Evolutionary conservation across 1,139 yeast genomes (phyloP), one percentile per base, ranked within the genome.

Genomic region (Sugiyamaella sp.): DNA sequence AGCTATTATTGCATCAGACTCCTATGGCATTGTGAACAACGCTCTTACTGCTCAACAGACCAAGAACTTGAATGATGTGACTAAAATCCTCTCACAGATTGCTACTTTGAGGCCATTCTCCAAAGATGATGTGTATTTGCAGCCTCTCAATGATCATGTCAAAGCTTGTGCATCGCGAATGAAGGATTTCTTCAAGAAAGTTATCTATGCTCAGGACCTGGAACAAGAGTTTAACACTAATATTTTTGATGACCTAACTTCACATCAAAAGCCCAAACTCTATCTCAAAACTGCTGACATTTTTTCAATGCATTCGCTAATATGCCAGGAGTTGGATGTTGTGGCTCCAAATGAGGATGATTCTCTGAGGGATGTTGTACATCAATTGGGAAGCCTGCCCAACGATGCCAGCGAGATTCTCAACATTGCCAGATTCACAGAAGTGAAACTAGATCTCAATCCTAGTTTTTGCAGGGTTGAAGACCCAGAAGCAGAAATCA

Each of bases 71-170:
- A 71, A 73, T 14, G 81, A 82, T 50, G 74, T 89, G 49, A 73
- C 82, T 40, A 77, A 84, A 56, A 82, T 86, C 20, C 64, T 89
- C 57, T 72, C 80, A 32, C 96, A 89, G 68, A 70, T 87, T 32
- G 84, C 86, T 33, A 70, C 82, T 1, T 80, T 89, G 80, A 78
- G 79, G 57, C 81, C 86, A 2, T 89, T 89, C 70, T 75, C 77
- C 1, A 58, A 67, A 1, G 82, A 79, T 46, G 85, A 86, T 61
- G 81, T 85, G 52, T 89, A 82, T 67, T 72, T 88, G 63, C 90
- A 86, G 63, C 96, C 96, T 1, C 75, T 89, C 65, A 88, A 88
- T 66, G 93, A 86, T 47, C 87, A 81, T 63, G 77, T 89, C 46
- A 73, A 72, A 41, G 72, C 79, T 9, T 76, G 82, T 1, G 70